Evolutionary conservation across 352 stramenopile genomes (phyloP), one percentile per base, ranked within the genome.

Genomic region (Phytopythium sindhum): DNA sequence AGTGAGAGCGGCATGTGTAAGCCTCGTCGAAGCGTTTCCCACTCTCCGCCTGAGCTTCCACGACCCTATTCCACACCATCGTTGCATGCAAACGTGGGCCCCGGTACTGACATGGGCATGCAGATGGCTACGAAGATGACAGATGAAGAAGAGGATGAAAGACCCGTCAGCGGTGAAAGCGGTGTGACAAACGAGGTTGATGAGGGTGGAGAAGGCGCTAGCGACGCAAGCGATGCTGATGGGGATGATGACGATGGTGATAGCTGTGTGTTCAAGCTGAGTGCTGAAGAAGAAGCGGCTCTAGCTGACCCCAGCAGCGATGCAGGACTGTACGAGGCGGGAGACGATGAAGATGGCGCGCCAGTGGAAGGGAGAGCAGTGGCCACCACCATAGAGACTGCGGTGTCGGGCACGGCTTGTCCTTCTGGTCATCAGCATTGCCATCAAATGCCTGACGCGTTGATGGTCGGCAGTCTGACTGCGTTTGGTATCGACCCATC

Each of bases 141-240:
- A 9, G 15, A 10, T 39, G 52, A 31, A 0, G 52, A 47, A 33
- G 31, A 6, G 57, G 53, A 61, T 39, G 44, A 67, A n/a, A 33
- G 24, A 50, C 14, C 28, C 21, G 28, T 5, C 10, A 41, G 12
- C 28, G 54, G 56, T 44, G 68, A 29, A 37, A 64, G 61, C 29
- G 60, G 66, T 17, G 65, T 64, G 17, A 50, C 69, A 35, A 24
- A 54, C 9, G 68, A 64, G 6, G 44, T 54, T 26, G 64, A 77
- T 33, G 63, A 61, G 41, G 60, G 21, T 2, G 63, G 78, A 35
- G 70, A 78, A 10, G 79, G 79, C 29, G 70, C 67, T 15, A 74
- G 80, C 39, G 74, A 87, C 52, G 78, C 83, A 14, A 81, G 74
- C 44, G 78, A 89, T 37, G 66, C 63, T 7, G 75, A 85, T 19